Evolutionary conservation across 495 filamentous ascomycete species (phyloP), one percentile per base, ranked within the genome.

Genomic region (Aspergillus olivimuriae): DNA sequence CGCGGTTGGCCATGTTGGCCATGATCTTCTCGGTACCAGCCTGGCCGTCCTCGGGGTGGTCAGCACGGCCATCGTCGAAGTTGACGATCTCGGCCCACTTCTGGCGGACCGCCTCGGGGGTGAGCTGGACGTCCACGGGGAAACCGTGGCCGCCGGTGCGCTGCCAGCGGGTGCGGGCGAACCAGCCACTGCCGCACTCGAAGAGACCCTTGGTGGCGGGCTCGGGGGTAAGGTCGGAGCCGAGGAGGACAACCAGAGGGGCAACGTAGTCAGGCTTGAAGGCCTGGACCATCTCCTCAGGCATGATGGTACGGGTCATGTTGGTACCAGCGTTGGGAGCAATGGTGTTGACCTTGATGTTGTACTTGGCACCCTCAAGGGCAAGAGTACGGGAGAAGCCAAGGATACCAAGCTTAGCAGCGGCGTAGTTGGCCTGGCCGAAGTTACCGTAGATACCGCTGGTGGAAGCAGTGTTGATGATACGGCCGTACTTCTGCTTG

Each of bases 201-300:
- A 84, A 98, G n/a, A 98, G 80, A 39, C 81, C 83, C 53, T 91
- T 91, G 48, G 89, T 96, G 10, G 81, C 77, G 51, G 87, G 81
- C 50, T 83, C 78, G 20, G 91, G 91, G 17, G 86, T 74, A 58
- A 86, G 86, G 68, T 98, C 92, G 42, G 87, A 92, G 72, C 78
- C 84, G 32, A 98, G 83, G 23, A 88, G 80, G 20, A 86, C 83
- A 36, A 98, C 91, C 31, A 96, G 63, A 35, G 92, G 92, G 34
- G 92, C 92, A 65, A 98, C 90, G 62, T 97, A 96, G 55, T 96
- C 92, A 34, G 92, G 92, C 82, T 98, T 98, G 80, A 98, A 95
- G 26, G 92, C 94, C 74, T 96, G 91, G 33, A 98, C 89, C 74
- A 97, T 82, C 69, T 97, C 92, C 60, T 96, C 89, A 28, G 92